These are phyloP conservation scores for Triticum dicoccoides DNA, from an alignment of 176 grass and related monocot genomes.

Conservation along the genomic window DNA sequence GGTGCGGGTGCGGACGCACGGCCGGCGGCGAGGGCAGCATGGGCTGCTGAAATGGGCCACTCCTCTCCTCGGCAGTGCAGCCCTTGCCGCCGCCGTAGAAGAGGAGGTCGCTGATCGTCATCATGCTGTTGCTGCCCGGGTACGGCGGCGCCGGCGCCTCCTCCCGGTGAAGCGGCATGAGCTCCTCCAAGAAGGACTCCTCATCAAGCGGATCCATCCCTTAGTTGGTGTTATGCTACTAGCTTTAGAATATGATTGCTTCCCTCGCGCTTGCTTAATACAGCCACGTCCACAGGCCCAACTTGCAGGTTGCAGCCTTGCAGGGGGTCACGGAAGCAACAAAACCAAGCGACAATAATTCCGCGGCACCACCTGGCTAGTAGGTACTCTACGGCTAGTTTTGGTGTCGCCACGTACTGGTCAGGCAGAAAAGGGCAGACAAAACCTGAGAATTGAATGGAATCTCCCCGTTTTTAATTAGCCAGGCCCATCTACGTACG, in stretches of 20 bases:
- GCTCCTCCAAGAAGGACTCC: slow-evolving; percentile 77
- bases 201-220: slow-evolving; percentile 66
- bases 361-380: not conserved
- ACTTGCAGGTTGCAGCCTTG: slow-evolving; percentile 25
- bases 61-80: not conserved
- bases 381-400: not conserved
- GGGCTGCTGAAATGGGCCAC: not conserved
- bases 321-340: slow-evolving; percentile 3
- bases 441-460: slow-evolving; percentile 19
- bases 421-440: not conserved
- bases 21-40: not conserved
- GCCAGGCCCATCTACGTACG: not conserved
- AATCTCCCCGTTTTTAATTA: slow-evolving; percentile 39
- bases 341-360: slow-evolving; percentile 35
- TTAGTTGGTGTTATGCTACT: not conserved
- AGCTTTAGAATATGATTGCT: not conserved
- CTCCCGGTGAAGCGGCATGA: slow-evolving; percentile 60
- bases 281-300: slow-evolving; percentile 16
- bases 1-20: not conserved
- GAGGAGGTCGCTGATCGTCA: slow-evolving; percentile 53
- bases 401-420: not conserved
- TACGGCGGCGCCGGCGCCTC: not conserved
- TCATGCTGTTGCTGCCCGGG: not conserved
- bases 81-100: slow-evolving; percentile 43
- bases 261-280: not conserved